These are phyloP conservation scores for Solanum boliviense DNA, from an alignment of 257 asterid species.

Conservation along the genomic window DNA sequence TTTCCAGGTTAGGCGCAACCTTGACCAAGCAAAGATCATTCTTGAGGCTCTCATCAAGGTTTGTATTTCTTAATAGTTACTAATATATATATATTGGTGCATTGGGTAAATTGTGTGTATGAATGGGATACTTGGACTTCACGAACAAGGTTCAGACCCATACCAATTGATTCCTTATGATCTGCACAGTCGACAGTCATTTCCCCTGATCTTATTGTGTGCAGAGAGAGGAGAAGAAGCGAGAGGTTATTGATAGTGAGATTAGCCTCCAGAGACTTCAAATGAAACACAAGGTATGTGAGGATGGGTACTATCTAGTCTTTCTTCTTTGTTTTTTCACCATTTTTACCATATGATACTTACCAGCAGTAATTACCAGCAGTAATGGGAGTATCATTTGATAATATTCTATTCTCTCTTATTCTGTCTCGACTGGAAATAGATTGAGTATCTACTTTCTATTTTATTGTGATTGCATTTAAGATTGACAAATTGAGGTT, in stretches of 20 bases:
- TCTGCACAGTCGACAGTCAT: background rate
- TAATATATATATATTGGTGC: background rate
- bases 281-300: conserved; percentile 77
- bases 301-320: background rate
- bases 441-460: background rate
- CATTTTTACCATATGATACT: background rate
- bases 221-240: conserved; percentile 95
- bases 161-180: background rate
- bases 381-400: background rate
- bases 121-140: background rate
- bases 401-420: background rate
- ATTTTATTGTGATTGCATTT: background rate
- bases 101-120: background rate
- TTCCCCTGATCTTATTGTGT: conserved; percentile 4
- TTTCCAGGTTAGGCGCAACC: conserved; percentile 95
- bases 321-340: background rate
- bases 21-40: conserved; percentile 86
- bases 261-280: conserved; percentile 85
- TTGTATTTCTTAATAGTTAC: conserved; percentile 1
- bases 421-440: background rate
- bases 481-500: background rate
- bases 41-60: conserved; percentile 84
- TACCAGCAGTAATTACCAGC: background rate
- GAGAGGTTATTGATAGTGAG: conserved; percentile 82
- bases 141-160: background rate